These are phyloP conservation scores for Marchantia polymorpha DNA, from an alignment of 225 moss, liverwort and hornwort species.

Conservation along the genomic window DNA sequence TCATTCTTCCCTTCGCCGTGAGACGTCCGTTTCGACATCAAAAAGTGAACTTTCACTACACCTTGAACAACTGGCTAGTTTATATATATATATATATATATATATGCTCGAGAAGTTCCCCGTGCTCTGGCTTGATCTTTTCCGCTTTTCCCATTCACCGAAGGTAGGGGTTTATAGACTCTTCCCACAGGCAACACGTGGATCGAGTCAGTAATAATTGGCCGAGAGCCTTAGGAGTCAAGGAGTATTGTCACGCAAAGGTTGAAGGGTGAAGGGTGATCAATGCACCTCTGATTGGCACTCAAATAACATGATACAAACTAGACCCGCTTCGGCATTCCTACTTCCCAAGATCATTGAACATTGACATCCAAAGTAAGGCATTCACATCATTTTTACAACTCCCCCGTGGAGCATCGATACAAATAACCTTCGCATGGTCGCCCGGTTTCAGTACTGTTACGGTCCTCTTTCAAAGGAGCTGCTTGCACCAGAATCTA, in stretches of 20 bases:
- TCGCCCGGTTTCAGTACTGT: not conserved
- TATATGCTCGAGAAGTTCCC: too few relatives aligned
- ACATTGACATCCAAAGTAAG: not conserved
- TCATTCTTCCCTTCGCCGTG: too few relatives aligned
- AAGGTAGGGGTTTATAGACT: too few relatives aligned
- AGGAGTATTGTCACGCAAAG: not conserved
- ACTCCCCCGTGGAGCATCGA: not conserved
- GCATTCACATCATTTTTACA: not conserved
- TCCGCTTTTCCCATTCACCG: too few relatives aligned
- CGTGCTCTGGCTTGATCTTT: too few relatives aligned
- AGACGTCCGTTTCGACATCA: too few relatives aligned
- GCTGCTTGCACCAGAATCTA: not conserved
- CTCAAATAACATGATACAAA: not conserved
- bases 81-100: too few relatives aligned
- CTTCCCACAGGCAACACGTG: too few relatives aligned
- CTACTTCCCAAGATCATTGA: not conserved
- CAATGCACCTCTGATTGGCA: not conserved
- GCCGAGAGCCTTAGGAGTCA: too few relatives aligned
- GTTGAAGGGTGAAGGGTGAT: not conserved
- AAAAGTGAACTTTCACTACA: too few relatives aligned
- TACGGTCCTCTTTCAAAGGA: not conserved
- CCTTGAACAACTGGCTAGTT: too few relatives aligned
- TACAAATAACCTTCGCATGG: not conserved
- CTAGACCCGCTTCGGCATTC: not conserved
- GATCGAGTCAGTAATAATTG: too few relatives aligned